phyloP scores from a whole-genome alignment of 768 basidiomycete species.

The Lentinula detonsa region DNA sequence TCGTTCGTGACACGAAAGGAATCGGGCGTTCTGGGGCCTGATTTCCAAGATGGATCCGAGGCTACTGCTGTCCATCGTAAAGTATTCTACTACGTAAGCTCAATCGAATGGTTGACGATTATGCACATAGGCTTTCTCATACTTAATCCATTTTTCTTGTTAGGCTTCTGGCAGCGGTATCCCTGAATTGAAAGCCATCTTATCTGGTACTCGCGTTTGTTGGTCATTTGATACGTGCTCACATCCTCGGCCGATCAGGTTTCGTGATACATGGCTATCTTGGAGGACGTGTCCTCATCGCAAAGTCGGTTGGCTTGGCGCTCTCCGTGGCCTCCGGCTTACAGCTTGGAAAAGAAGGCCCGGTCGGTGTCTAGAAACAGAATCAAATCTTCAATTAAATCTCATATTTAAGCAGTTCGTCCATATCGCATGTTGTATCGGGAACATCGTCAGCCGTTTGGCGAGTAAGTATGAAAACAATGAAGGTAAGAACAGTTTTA shows the following conservation, averaged over 20 bases:
- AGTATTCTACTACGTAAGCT: conserved; percentile 76
- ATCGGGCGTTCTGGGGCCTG: conserved; percentile 57
- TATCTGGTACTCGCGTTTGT: conserved; percentile 53
- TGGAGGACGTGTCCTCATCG: conserved; percentile 82
- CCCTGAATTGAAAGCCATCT: conserved; percentile 93
- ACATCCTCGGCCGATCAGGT: conserved; percentile 34
- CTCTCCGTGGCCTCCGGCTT: conserved; percentile 91
- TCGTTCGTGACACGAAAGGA: conserved; percentile 89
- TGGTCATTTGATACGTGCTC: not conserved
- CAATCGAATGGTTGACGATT: conserved; percentile 7
- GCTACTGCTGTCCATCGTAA: conserved; percentile 44
- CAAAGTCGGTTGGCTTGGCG: conserved; percentile 84
- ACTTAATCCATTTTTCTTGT: conserved; percentile 9
- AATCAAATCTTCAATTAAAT: conserved; percentile 40
- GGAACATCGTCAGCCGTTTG: conserved; percentile 87
- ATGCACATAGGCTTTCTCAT: not conserved
- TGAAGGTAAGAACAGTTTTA: conserved; percentile 53
- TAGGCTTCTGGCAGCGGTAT: conserved; percentile 95
- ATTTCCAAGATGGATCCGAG: conserved; percentile 25
- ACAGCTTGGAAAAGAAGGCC: conserved; percentile 52
- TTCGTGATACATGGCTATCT: conserved; percentile 98
- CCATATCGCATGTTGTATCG: conserved; percentile 88
- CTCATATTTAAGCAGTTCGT: conserved; percentile 43
- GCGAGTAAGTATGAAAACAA: conserved; percentile 91
- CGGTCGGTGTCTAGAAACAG: not conserved